These are phyloP conservation scores for Colletotrichum melonis DNA, from an alignment of 2,329 filamentous ascomycete genomes.

Conservation along the genomic window DNA sequence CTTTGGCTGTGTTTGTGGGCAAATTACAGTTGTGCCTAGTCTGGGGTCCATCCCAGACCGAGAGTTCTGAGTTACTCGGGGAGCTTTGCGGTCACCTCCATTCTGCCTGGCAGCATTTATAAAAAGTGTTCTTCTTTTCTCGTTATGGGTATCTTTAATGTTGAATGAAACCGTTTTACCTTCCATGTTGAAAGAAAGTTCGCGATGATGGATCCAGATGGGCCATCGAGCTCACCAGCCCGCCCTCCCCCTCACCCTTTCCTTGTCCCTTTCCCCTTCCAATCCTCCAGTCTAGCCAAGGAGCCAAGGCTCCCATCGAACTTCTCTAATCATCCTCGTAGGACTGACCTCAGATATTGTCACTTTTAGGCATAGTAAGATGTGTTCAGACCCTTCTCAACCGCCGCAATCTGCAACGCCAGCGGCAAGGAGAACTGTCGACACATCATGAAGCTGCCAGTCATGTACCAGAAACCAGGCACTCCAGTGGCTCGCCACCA, in stretches of 20 bases:
- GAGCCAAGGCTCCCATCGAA: no score
- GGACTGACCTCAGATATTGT: no score
- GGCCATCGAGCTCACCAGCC: neutral
- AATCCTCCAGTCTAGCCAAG: no score
- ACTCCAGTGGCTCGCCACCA: slow-evolving; percentile 52
- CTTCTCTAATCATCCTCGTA: neutral
- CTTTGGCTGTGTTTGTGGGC: neutral
- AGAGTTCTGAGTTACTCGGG: neutral
- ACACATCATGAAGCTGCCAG: slow-evolving; percentile 47
- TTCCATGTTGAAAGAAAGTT: neutral
- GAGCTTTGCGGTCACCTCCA: neutral
- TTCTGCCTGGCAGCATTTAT: neutral
- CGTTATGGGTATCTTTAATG: neutral
- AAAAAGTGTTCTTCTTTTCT: neutral
- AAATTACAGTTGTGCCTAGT: neutral
- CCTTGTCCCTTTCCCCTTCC: no score
- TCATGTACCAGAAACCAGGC: slow-evolving; percentile 52
- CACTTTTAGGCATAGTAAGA: neutral
- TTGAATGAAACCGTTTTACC: neutral
- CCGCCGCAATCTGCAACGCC: slow-evolving; percentile 53
- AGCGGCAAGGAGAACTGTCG: slow-evolving; percentile 49
- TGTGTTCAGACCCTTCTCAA: slow-evolving; percentile 40
- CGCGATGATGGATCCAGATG: neutral
- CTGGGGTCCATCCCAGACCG: neutral
- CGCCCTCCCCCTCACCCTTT: neutral